Evolutionary conservation across 352 stramenopile species (phyloP).

Genomic region (Detonula confervacea): DNA sequence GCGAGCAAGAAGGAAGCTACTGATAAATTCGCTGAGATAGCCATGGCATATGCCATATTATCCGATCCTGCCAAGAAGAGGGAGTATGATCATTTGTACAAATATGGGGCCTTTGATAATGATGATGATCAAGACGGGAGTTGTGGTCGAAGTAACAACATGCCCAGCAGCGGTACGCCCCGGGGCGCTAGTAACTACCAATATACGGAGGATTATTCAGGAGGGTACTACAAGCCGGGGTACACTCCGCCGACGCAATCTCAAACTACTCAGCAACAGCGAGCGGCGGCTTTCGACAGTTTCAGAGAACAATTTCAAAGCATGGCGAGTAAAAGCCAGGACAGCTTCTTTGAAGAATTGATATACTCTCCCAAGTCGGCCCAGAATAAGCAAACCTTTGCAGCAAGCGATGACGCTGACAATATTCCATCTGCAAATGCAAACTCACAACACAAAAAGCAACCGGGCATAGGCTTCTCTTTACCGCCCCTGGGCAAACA

Average conservation of each 20-base stretch:
- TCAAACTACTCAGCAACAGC: not conserved
- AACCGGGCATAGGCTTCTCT: slow-evolving; percentile 36
- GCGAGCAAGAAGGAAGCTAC: slow-evolving; percentile 25
- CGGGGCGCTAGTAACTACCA: slow-evolving; percentile 12
- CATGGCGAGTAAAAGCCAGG: slow-evolving; percentile 22
- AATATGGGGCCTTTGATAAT: slow-evolving; percentile 62
- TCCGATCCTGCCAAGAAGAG: slow-evolving; percentile 50
- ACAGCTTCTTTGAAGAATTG: slow-evolving; percentile 51
- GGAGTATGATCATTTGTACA: slow-evolving; percentile 73
- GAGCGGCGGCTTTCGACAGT: not conserved
- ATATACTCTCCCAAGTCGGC: slow-evolving; percentile 2
- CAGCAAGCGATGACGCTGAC: not conserved
- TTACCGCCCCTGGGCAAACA: slow-evolving; percentile 33
- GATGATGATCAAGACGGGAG: not conserved
- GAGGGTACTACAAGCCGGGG: slow-evolving; percentile 36
- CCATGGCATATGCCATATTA: slow-evolving; percentile 74
- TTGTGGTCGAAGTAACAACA: not conserved
- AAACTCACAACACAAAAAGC: slow-evolving; percentile 4
- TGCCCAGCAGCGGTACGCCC: not conserved
- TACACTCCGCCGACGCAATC: slow-evolving; percentile 5
- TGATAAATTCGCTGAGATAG: slow-evolving; percentile 70
- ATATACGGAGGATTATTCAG: slow-evolving; percentile 37
- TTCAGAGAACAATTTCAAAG: no score
- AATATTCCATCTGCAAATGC: not conserved
- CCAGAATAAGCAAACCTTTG: not conserved